phyloP scores from a whole-genome alignment of 1,139 yeast genomes.

The Zygosaccharomyces sapae region DNA sequence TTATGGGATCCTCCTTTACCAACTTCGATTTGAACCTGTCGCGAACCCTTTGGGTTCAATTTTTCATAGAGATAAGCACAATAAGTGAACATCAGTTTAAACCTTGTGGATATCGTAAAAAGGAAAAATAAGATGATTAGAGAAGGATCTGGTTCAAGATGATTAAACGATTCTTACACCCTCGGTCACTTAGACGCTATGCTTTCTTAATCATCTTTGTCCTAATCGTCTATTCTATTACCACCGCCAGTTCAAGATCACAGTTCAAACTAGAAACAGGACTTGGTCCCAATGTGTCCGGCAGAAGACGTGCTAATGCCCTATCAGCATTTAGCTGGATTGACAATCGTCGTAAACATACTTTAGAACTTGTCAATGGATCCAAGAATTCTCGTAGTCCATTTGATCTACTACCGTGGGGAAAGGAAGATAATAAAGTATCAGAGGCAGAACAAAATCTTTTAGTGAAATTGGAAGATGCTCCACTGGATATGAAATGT shows the following conservation, averaged over 20 bases:
- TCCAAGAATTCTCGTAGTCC: neutral
- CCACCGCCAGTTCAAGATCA: neutral
- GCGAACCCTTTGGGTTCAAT: neutral
- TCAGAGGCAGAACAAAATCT: slow-evolving; percentile 7
- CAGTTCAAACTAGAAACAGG: neutral
- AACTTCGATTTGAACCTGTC: neutral
- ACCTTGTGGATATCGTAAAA: no score
- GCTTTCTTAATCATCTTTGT: neutral
- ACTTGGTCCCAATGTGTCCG: slow-evolving; percentile 1
- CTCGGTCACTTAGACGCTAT: neutral
- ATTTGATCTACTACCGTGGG: slow-evolving; percentile 1
- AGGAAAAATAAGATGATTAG: neutral
- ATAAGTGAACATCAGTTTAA: neutral
- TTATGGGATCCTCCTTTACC: neutral
- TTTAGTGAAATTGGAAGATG: slow-evolving; percentile 10
- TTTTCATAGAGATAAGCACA: neutral
- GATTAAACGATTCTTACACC: neutral
- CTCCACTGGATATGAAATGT: slow-evolving; percentile 18
- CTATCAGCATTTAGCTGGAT: slow-evolving; percentile 13
- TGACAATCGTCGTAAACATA: slow-evolving; percentile 7
- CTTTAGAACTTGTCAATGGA: neutral
- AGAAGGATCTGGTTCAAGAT: neutral
- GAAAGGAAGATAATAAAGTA: neutral
- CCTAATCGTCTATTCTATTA: neutral
- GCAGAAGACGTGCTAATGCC: slow-evolving; percentile 8